Conservation (phyloP, 2,329 filamentous ascomycete genomes). For the Colletotrichum simmondsii region DNA sequence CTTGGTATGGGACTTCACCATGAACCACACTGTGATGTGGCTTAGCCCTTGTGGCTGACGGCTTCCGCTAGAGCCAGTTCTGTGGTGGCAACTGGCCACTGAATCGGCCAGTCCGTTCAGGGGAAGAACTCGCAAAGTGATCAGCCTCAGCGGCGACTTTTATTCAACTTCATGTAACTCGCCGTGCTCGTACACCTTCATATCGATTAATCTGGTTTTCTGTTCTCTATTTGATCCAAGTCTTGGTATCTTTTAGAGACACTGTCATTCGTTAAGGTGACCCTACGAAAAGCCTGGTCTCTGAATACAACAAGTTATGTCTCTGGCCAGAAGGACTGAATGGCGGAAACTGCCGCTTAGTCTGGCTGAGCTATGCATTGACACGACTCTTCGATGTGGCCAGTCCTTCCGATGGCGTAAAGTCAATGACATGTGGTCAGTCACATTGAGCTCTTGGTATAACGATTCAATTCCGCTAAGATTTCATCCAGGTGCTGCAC, state of each 20-base stretch:
- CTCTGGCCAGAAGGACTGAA: constrained; percentile 67
- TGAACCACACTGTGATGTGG: background rate
- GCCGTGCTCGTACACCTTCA: background rate
- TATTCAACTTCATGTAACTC: background rate
- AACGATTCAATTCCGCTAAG: background rate
- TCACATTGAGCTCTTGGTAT: background rate
- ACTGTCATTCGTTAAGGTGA: background rate
- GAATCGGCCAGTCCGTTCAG: constrained; percentile 15
- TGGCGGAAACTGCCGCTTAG: constrained; percentile 90
- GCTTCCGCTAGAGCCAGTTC: background rate
- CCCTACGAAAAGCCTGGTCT: background rate
- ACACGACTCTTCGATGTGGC: constrained; percentile 92
- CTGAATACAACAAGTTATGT: constrained; percentile 39
- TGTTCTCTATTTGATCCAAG: background rate
- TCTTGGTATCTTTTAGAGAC: background rate
- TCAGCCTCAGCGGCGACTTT: background rate
- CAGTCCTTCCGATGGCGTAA: constrained; percentile 98
- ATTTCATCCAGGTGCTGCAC: constrained; percentile 74
- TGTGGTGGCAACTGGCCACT: constrained; percentile 14
- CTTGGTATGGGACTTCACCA: background rate
- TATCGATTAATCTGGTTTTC: background rate
- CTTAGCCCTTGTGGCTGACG: constrained; percentile 1
- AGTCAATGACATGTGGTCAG: constrained; percentile 83
- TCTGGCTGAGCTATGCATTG: constrained; percentile 88
- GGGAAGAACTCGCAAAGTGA: background rate